Percentiles rank a stretch among this genome's conserved stretches.
Conservation (phyloP, 2,329 filamentous ascomycete species). For the Graphiopsis chlorocephala region DNA sequence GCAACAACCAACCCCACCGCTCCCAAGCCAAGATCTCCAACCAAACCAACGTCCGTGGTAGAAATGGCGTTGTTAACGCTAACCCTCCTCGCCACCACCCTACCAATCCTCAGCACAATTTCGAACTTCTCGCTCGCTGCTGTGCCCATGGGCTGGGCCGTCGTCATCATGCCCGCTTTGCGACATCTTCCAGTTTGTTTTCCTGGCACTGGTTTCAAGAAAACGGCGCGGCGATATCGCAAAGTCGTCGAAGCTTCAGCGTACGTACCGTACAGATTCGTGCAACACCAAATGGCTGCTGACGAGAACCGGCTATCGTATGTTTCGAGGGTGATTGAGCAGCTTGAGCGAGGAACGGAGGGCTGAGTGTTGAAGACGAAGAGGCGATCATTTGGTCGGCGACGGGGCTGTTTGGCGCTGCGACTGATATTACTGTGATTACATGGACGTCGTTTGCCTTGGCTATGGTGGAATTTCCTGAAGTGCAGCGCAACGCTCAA, state of each 20-base stretch:
- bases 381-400: background rate
- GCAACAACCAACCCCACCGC: too few species aligned
- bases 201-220: constrained; percentile 46
- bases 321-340: background rate
- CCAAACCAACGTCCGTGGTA: too few species aligned
- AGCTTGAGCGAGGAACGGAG: background rate
- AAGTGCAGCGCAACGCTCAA: constrained; percentile 53
- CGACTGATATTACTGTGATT: constrained; percentile 37
- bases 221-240: constrained; percentile 31
- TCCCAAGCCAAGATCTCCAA: too few species aligned
- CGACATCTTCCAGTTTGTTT: constrained; percentile 45
- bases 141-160: constrained; percentile 20
- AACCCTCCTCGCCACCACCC: background rate
- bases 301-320: constrained; percentile 23
- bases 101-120: background rate
- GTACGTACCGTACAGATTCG: constrained; percentile 44
- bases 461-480: constrained; percentile 41
- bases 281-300: constrained; percentile 31
- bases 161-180: constrained; percentile 47
- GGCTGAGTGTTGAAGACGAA: background rate
- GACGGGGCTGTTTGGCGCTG: background rate
- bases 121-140: background rate
- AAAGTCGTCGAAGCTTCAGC: background rate
- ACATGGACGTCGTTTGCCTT: constrained; percentile 29
- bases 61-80: background rate